Evolutionary conservation across 495 filamentous ascomycete genomes (phyloP).

Genomic region (Xeromyces bisporus): DNA sequence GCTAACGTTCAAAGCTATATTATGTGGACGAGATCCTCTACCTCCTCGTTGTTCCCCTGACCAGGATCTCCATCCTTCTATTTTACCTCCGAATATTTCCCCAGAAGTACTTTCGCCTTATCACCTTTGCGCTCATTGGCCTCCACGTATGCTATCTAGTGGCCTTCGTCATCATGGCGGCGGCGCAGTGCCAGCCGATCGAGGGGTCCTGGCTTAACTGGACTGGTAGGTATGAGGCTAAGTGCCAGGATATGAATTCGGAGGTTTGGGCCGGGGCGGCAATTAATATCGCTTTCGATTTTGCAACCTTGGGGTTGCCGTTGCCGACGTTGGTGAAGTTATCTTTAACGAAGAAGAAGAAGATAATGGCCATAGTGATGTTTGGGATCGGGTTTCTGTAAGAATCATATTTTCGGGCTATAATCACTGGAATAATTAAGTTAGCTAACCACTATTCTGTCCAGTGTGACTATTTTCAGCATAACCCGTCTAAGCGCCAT

Average conservation of each 20-base stretch:
- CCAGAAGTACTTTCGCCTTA: slow-evolving; percentile 10
- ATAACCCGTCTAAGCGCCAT: slow-evolving; percentile 19
- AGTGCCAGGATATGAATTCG: slow-evolving; percentile 26
- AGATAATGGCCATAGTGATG: slow-evolving; percentile 18
- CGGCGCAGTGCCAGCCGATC: slow-evolving; percentile 28
- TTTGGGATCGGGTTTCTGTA: slow-evolving; percentile 23
- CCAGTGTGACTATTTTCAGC: slow-evolving; percentile 19
- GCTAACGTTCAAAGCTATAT: slow-evolving; percentile 7
- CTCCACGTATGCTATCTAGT: slow-evolving; percentile 22
- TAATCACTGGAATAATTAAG: no score
- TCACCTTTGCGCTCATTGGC: slow-evolving; percentile 16
- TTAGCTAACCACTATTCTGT: no score
- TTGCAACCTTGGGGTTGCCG: slow-evolving; percentile 28
- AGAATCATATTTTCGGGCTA: no score
- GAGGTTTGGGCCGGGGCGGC: slow-evolving; percentile 22
- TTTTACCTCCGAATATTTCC: slow-evolving; percentile 31
- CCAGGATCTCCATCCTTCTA: slow-evolving; percentile 22
- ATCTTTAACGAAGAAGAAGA: slow-evolving; percentile 15
- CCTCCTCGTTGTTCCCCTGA: slow-evolving; percentile 15
- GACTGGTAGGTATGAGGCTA: slow-evolving; percentile 19
- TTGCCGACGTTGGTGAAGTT: slow-evolving; percentile 16
- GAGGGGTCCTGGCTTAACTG: slow-evolving; percentile 23
- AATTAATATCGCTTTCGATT: slow-evolving; percentile 32
- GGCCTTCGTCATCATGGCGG: slow-evolving; percentile 21
- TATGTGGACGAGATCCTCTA: slow-evolving; percentile 21